Conservation (phyloP, 805 yeast species). For the Saturnispora ahearnii region DNA sequence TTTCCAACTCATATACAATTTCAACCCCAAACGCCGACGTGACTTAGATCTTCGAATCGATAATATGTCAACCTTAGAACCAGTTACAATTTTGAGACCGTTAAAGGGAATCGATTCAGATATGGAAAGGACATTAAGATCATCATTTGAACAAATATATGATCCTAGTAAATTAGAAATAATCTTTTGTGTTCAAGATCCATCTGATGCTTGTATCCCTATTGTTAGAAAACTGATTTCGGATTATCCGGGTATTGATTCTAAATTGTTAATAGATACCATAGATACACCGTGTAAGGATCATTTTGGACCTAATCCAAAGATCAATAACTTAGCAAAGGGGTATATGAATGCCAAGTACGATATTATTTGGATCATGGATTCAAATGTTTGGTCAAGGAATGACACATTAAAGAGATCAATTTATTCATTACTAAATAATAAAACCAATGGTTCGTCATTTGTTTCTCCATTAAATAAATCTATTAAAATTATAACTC, state of each 20-base stretch:
- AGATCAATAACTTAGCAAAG: constrained; percentile 77
- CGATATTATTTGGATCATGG: constrained; percentile 79
- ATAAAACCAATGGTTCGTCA: constrained; percentile 42
- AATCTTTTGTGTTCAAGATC: constrained; percentile 64
- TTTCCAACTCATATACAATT: constrained; percentile 19
- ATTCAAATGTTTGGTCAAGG: constrained; percentile 74
- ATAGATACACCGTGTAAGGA: constrained; percentile 27
- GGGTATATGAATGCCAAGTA: constrained; percentile 61
- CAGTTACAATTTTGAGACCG: constrained; percentile 75
- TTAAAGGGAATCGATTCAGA: constrained; percentile 79
- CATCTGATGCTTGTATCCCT: constrained; percentile 54
- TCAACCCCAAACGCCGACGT: constrained; percentile 15
- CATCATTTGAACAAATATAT: constrained; percentile 61
- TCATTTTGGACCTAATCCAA: constrained; percentile 78
- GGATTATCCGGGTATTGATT: constrained; percentile 48
- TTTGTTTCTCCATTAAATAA: constrained; percentile 19
- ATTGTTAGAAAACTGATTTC: constrained; percentile 41
- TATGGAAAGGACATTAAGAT: constrained; percentile 54
- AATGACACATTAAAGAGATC: constrained; percentile 59
- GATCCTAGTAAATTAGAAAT: constrained; percentile 55
- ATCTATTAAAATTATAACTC: constrained; percentile 66
- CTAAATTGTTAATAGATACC: constrained; percentile 46
- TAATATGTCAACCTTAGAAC: constrained; percentile 32
- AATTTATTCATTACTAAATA: constrained; percentile 39
- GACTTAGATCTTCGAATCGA: constrained; percentile 5